Base-by-base conservation (phyloP, 169 alveolate species). In the Plasmodium gonderi region DNA sequence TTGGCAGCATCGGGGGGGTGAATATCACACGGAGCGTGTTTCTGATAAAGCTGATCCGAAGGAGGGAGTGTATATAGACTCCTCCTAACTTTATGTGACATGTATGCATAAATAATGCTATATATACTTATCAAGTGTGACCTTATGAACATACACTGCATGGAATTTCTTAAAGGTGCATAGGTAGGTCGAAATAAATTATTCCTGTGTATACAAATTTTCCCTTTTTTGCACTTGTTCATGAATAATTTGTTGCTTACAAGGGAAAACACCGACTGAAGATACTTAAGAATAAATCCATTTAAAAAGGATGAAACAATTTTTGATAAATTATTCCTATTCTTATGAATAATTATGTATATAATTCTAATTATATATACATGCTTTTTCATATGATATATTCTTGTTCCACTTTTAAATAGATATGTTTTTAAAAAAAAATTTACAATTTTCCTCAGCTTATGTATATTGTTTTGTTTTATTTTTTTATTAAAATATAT, bases 51-150 rank as follows among this genome's bases (percentile, higher is more conserved):
- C n/a, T n/a, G n/a, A n/a, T n/a, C n/a, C n/a, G n/a, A n/a, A n/a
- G n/a, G 36, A 17, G n/a, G 60, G 68, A 33, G 38, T 40, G 3
- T 12, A 17, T 44, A 1, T 4, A 64, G 45, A 4, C 23, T 45
- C 44, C 47, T 3, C 33, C 45, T 29, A 12, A 80, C 23, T 23
- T 44, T 31, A 29, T 2, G 11, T 9, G 23, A 38, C 11, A 60
- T 14, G 26, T 80, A 45, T 8, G 26, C 26, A 68, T 64, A 80
- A 17, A 80, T 29, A 33, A 11, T 64, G 17, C 33, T 5, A 45
- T 80, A 80, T 29, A 68, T 64, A 20, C 72, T 38, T 54, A 80
- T 80, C 72, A 80, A 54, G 33, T 64, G 72, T 4, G 65, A 26
- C 64, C 47, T 80, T 54, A 38, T 80, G 44, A 80, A 60, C 49